These are phyloP conservation scores for Smittium culicis DNA, from an alignment of 371 early-diverging fungal species.

Conservation along the genomic window DNA sequence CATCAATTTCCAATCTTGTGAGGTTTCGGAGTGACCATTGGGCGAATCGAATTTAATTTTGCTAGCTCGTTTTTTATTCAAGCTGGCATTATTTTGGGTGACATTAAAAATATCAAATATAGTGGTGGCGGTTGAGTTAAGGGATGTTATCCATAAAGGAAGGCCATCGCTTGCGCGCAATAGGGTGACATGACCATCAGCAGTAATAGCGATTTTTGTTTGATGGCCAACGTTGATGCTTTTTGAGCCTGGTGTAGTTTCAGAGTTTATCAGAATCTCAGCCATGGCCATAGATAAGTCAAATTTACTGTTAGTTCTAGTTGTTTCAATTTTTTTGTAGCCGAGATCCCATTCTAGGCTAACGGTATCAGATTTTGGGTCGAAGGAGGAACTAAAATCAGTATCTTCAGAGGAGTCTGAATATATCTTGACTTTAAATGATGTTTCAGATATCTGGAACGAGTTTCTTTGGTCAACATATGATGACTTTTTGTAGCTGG, in stretches of 20 bases:
- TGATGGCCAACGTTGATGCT: not conserved
- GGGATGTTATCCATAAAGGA: conserved; percentile 26
- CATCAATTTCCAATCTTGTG: conserved; percentile 15
- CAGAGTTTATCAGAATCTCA: not conserved
- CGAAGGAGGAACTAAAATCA: not conserved
- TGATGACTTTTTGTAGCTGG: not conserved
- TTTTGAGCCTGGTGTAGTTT: not conserved
- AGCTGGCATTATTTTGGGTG: not conserved
- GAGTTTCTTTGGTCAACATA: not conserved
- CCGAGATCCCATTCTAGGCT: conserved; percentile 6
- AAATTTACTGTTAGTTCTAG: conserved; percentile 19
- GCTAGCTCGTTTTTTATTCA: no score
- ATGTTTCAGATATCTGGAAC: not conserved
- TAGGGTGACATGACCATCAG: conserved; percentile 30
- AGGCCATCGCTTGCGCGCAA: conserved; percentile 24
- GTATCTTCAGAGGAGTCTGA: not conserved
- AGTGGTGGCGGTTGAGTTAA: conserved; percentile 27
- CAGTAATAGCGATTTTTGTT: conserved; percentile 31
- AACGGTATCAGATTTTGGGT: not conserved
- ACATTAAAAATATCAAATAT: conserved; percentile 31
- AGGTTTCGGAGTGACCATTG: not conserved
- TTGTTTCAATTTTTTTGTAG: conserved; percentile 36
- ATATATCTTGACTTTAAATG: conserved; percentile 3
- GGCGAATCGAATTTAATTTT: not conserved
- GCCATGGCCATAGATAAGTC: conserved; percentile 5